Evolutionary conservation across 192 early-diverging fungal species (phyloP).

Genomic region (Jimgerdemannia flammicorona): DNA sequence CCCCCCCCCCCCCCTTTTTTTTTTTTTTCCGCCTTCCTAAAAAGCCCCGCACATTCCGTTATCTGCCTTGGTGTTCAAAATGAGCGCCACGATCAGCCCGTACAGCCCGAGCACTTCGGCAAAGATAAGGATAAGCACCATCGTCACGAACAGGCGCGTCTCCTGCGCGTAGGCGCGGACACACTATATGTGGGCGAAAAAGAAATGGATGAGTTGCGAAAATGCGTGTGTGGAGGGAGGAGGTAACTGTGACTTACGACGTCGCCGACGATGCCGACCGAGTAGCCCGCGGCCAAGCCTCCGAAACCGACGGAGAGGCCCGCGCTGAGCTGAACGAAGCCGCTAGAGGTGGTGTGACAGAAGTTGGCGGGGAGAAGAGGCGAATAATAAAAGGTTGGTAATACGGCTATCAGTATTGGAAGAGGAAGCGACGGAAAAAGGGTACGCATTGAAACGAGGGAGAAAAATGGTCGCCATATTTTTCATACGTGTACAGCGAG

Average conservation of each 20-base stretch:
- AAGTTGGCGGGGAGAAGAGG: neutral
- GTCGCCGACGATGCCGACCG: conserved; percentile 90
- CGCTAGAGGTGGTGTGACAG: conserved; percentile 17
- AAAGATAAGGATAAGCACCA: conserved; percentile 86
- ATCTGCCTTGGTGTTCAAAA: conserved; percentile 76
- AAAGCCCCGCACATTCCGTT: neutral
- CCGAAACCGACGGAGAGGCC: conserved; percentile 79
- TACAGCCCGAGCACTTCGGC: conserved; percentile 87
- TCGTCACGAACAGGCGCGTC: conserved; percentile 78
- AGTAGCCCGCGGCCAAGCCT: conserved; percentile 87
- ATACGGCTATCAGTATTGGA: neutral
- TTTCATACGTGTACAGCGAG: conserved; percentile 55
- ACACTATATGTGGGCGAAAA: conserved; percentile 22
- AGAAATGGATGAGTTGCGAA: neutral
- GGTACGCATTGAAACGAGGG: too few species aligned
- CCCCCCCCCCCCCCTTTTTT: too few species aligned
- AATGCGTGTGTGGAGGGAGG: neutral
- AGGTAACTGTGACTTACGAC: conserved; percentile 33
- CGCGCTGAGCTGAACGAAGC: conserved; percentile 78
- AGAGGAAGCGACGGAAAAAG: neutral
- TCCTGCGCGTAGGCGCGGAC: conserved; percentile 81
- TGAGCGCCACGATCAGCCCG: conserved; percentile 81
- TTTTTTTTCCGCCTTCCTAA: neutral
- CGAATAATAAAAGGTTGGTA: neutral
- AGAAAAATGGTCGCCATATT: too few species aligned